A percentile compares a stretch with the other conserved stretches of the same genome.
These are phyloP conservation scores for Drechslerella coelobrocha DNA, from an alignment of 2,329 filamentous ascomycete genomes.

Conservation along the genomic window DNA sequence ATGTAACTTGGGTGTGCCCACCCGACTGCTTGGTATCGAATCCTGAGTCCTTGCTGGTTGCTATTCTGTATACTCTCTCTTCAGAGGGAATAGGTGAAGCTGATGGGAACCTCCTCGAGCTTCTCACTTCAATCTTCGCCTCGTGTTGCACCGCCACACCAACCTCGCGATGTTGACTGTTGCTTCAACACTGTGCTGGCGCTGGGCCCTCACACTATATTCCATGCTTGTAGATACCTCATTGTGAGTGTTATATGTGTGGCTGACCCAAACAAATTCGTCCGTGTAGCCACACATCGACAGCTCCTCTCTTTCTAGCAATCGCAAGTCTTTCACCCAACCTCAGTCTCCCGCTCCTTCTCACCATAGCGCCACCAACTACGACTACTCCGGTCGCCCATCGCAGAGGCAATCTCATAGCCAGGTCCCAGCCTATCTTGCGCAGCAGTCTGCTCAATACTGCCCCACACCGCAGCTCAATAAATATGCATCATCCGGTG, in stretches of 20 bases:
- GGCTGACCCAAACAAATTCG: background rate
- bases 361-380: no score
- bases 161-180: no score
- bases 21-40: conserved; percentile 9
- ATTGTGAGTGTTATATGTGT: conserved; percentile 3
- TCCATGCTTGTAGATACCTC: conserved; percentile 10
- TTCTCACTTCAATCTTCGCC: no score
- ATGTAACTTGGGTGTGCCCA: no score
- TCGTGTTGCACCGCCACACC: no score
- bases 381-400: conserved; percentile 16
- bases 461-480: conserved; percentile 42
- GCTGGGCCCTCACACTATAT: conserved; percentile 10
- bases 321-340: conserved; percentile 12
- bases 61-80: no score
- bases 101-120: no score
- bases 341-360: conserved; percentile 30
- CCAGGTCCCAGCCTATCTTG: conserved; percentile 11
- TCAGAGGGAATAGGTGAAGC: no score
- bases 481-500: conserved; percentile 31
- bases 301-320: conserved; percentile 1
- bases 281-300: conserved; percentile 21
- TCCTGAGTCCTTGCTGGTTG: no score
- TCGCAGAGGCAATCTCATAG: conserved; percentile 20
- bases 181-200: no score
- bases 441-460: conserved; percentile 27